A percentile compares a stretch with the other conserved stretches of the same genome.
phyloP scores from a whole-genome alignment of 1,139 yeast species.

The Yamadazyma sp. region DNA sequence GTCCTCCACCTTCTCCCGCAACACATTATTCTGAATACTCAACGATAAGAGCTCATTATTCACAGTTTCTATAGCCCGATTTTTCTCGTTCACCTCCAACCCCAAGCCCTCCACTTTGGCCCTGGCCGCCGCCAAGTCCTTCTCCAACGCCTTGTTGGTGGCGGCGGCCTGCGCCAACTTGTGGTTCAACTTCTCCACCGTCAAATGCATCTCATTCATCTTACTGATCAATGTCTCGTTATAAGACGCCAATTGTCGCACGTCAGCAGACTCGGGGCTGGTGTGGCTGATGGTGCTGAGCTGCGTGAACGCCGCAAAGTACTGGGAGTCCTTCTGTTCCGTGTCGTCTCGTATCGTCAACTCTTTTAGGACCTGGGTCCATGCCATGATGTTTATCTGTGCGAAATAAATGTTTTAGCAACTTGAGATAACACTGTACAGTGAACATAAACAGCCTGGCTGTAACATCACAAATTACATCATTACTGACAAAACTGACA shows the following conservation, averaged over 20 bases:
- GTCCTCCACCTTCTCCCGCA: constrained; percentile 41
- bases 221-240: constrained; percentile 20
- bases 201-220: constrained; percentile 26
- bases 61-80: constrained; percentile 56
- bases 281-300: constrained; percentile 16
- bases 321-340: constrained; percentile 33
- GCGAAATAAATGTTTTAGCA: background rate
- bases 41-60: constrained; percentile 72
- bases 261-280: constrained; percentile 7
- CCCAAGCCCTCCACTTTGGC: constrained; percentile 31
- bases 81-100: constrained; percentile 54
- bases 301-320: constrained; percentile 35
- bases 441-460: too few relatives aligned
- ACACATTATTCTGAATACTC: constrained; percentile 69
- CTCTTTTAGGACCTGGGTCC: constrained; percentile 25
- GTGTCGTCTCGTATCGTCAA: constrained; percentile 30
- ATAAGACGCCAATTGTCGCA: constrained; percentile 13
- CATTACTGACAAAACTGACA: background rate
- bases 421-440: too few relatives aligned
- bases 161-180: constrained; percentile 14
- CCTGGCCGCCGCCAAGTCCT: constrained; percentile 23
- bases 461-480: constrained; percentile 3
- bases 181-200: constrained; percentile 22
- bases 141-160: constrained; percentile 21
- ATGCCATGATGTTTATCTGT: constrained; percentile 8